Evolutionary conservation across 2,329 filamentous ascomycete genomes (phyloP).

Genomic region (Ilyonectria sp.): DNA sequence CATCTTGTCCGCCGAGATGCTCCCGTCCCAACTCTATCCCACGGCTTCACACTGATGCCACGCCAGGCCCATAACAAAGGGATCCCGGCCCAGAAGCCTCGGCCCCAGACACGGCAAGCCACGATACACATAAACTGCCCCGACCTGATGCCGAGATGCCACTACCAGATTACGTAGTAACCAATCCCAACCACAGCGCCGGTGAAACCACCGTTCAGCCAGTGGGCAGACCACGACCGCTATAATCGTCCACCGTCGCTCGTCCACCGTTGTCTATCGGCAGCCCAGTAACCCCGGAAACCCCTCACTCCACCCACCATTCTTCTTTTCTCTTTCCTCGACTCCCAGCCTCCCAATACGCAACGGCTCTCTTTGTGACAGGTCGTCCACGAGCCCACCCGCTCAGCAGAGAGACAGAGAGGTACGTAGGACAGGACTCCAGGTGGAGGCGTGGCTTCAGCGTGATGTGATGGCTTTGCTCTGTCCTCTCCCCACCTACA

Average conservation of each 20-base stretch:
- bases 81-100: conserved; percentile 18
- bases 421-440: background rate
- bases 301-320: conserved; percentile 25
- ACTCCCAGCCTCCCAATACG: background rate
- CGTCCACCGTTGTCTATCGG: conserved; percentile 14
- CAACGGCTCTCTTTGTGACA: conserved; percentile 7
- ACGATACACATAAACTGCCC: background rate
- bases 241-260: conserved; percentile 7
- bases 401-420: background rate
- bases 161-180: background rate
- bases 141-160: conserved; percentile 3
- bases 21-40: conserved; percentile 30
- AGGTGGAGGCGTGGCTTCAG: conserved; percentile 3
- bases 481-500: background rate
- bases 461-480: conserved; percentile 17
- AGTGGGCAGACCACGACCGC: conserved; percentile 17
- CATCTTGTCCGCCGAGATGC: conserved; percentile 25
- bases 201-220: conserved; percentile 3
- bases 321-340: conserved; percentile 32
- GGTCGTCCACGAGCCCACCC: conserved; percentile 2
- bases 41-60: conserved; percentile 7
- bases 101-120: conserved; percentile 7
- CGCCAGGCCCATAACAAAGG: background rate
- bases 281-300: conserved; percentile 4
- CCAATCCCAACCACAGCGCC: conserved; percentile 11